Percentiles rank a stretch among this genome's conserved stretches.
phyloP scores from a whole-genome alignment of 1,139 yeast species.

The Debaryomycetaceae sp. region DNA sequence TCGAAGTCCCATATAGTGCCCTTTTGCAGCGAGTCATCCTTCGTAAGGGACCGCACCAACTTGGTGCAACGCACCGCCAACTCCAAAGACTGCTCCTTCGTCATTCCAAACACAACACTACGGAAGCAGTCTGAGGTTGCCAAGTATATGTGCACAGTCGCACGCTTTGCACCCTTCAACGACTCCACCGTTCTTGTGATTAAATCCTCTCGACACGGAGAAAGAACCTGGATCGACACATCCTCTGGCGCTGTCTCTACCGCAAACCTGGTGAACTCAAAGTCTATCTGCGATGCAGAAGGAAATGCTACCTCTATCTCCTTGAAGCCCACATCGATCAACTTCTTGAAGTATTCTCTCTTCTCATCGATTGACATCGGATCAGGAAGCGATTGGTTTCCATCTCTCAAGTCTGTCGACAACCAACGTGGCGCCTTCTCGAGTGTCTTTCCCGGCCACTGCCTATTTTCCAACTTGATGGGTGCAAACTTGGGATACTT shows the following conservation, averaged over 20 bases:
- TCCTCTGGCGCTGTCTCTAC: constrained; percentile 92
- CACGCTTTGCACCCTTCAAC: constrained; percentile 82
- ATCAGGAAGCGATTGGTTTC: constrained; percentile 95
- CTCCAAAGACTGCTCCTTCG: constrained; percentile 71
- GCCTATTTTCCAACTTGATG: constrained; percentile 67
- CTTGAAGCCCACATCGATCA: constrained; percentile 88
- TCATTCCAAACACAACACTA: constrained; percentile 84
- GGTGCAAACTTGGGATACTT: constrained; percentile 74
- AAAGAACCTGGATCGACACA: constrained; percentile 85
- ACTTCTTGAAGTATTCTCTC: constrained; percentile 79
- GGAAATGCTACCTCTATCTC: constrained; percentile 98
- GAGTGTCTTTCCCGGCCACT: constrained; percentile 81
- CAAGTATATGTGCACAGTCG: constrained; percentile 85
- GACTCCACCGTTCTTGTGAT: constrained; percentile 88
- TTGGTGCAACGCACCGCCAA: constrained; percentile 82
- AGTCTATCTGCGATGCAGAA: constrained; percentile 92
- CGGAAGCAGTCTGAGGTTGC: constrained; percentile 92
- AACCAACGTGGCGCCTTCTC: constrained; percentile 92
- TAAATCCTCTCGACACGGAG: constrained; percentile 89
- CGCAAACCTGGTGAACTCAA: constrained; percentile 91
- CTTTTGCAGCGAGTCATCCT: constrained; percentile 73
- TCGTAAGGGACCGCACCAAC: constrained; percentile 77
- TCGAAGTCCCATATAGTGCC: constrained; percentile 87
- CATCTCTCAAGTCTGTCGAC: constrained; percentile 93
- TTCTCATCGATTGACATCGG: constrained; percentile 93